These are phyloP conservation scores for Cladosporium sp. DNA, from an alignment of 2,329 filamentous ascomycete species.

Conservation along the genomic window DNA sequence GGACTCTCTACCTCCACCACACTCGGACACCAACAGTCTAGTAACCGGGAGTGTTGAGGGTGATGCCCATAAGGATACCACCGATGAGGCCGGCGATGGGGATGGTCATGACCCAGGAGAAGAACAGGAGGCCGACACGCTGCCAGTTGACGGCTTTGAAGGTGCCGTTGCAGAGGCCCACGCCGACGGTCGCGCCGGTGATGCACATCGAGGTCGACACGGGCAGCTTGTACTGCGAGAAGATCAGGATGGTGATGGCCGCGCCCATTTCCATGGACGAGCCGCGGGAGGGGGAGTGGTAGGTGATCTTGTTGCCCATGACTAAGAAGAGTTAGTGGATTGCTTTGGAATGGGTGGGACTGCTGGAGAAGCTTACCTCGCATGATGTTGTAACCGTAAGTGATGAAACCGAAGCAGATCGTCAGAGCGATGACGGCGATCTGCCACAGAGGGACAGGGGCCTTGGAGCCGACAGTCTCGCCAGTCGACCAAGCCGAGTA, in stretches of 20 bases:
- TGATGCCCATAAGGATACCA: constrained; percentile 56
- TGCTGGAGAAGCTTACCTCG: constrained; percentile 38
- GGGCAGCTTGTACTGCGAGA: constrained; percentile 56
- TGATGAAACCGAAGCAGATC: constrained; percentile 54
- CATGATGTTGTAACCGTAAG: constrained; percentile 62
- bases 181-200: constrained; percentile 56
- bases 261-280: constrained; percentile 57
- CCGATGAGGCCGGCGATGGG: constrained; percentile 52
- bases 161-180: constrained; percentile 55
- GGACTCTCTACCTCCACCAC: neutral
- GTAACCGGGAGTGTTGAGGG: constrained; percentile 53
- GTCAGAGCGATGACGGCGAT: constrained; percentile 58
- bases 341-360: constrained; percentile 44
- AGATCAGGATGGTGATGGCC: constrained; percentile 57
- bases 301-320: constrained; percentile 55
- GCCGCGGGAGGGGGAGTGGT: constrained; percentile 53
- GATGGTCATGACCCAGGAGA: constrained; percentile 56
- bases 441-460: constrained; percentile 67
- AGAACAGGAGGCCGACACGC: constrained; percentile 55
- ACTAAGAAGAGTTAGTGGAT: constrained; percentile 27
- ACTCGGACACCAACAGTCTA: neutral
- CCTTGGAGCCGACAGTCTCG: constrained; percentile 48
- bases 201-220: constrained; percentile 62
- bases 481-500: constrained; percentile 54
- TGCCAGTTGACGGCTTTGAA: constrained; percentile 58